phyloP scores from a whole-genome alignment of 441 rosid genomes.

The Raphanus hybrid region DNA sequence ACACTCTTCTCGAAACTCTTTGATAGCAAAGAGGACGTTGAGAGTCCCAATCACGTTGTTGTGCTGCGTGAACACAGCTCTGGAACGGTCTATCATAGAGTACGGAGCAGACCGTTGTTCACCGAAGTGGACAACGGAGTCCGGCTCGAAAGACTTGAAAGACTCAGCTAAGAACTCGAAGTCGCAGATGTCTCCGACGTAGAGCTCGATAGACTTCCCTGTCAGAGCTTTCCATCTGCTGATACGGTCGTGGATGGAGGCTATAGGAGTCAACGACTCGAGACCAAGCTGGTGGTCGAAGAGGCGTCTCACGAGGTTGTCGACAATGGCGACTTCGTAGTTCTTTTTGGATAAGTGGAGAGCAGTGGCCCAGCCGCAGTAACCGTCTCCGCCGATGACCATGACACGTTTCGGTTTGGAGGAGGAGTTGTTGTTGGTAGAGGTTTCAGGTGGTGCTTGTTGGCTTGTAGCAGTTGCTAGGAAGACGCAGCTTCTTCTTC shows the following conservation, averaged over 20 bases:
- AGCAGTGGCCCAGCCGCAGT: conserved; percentile 98
- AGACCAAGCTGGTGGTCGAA: conserved; percentile 94
- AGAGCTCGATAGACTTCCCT: conserved; percentile 79
- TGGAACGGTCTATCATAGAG: conserved; percentile 92
- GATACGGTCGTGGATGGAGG: conserved; percentile 81
- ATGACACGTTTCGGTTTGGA: conserved; percentile 72
- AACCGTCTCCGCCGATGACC: conserved; percentile 97
- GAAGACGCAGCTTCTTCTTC: conserved; percentile 44
- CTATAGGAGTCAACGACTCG: conserved; percentile 81
- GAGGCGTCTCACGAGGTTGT: conserved; percentile 82
- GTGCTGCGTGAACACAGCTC: conserved; percentile 87
- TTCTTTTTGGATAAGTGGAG: conserved; percentile 87
- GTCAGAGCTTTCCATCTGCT: conserved; percentile 86
- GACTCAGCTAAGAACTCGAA: conserved; percentile 60
- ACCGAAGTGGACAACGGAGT: conserved; percentile 88
- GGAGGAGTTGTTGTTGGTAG: conserved; percentile 35
- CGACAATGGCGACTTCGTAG: conserved; percentile 82
- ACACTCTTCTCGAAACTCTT: conserved; percentile 86
- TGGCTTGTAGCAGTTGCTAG: conserved; percentile 62
- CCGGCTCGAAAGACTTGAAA: conserved; percentile 47
- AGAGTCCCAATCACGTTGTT: conserved; percentile 95
- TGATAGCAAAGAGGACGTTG: conserved; percentile 91
- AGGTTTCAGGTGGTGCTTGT: conserved; percentile 59
- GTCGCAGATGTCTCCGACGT: conserved; percentile 88
- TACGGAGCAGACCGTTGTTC: conserved; percentile 97